Base-by-base conservation (phyloP, 2,329 filamentous ascomycete genomes). In the Ciborinia camelliae region DNA sequence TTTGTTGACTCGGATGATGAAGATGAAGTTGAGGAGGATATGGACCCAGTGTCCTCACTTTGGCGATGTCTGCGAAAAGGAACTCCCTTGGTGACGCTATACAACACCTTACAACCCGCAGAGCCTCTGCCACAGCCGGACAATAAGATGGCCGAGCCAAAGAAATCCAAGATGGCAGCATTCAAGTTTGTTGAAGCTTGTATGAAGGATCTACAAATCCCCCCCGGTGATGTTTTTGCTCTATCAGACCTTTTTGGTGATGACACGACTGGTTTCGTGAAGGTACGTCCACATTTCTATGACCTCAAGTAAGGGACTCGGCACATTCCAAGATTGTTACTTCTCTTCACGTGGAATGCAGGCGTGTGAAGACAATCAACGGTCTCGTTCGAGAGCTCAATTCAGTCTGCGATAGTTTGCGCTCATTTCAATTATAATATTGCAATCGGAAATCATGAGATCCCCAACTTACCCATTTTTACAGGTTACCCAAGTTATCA, bases 201-300 rank as follows among this genome's bases (percentile, higher is more conserved):
- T 76, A 83, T 96, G 74, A 87, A 88, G 70, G 73, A 96, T 61
- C 82, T 98, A 59, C 86, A 88, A 64, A 90, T 97, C 62, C 85
- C 90, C 2, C 82, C 91, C 5, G 84, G 89, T 55, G 92, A 97
- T 67, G 93, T 91, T 73, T 98, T 98, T 77, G 90, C 96, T 72
- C 90, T 99, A 71, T 90, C 87, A 65, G 94, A 99, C 77, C 81
- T 98, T 53, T 93, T 95, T 77, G 91, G 92, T 62, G 92, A 93
- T 72, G 96, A 97, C 77, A 99, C 95, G 1, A 97, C 92, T 52
- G 95, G 95, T 3, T 98, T 99, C 76, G 92, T 97, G 71, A 98
- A 98, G 85, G 91, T 92, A 75, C 45, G 72, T 72, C 50, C 43
- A 18, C 35, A 30, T 28, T 53, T 30, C 28, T 35, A 18, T 35